Evolutionary conservation across 306 rosid species (phyloP), one percentile per base, ranked within the genome.

Genomic region (Myrica gale): DNA sequence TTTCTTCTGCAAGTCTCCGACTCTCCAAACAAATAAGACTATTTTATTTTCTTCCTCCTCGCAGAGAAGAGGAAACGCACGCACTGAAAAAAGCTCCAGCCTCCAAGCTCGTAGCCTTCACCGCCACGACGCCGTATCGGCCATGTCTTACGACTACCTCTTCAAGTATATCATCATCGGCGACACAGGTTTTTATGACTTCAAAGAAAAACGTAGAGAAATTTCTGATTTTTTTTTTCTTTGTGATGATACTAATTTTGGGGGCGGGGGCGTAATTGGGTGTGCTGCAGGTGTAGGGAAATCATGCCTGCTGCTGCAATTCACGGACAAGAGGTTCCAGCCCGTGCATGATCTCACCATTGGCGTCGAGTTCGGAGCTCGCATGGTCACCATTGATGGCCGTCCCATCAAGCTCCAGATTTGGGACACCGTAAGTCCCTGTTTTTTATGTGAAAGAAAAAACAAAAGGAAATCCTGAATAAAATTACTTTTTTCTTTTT

Each of bases 91-190:
- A 20, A 21, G 9, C 16, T 20, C 15, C 37, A 21, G 21, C 39
- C 39, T 8, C 51, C 37, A 21, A 57, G 63, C 39, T 8, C 51
- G 9, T 19, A 21, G 5, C 21, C 74, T 67, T 66, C 10, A 66
- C 9, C 56, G 10, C 39, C 16, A 81, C 87, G 74, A 43, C 85
- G 53, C 57, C 76, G 87, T 71, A 8, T 62, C 6, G 62, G 66
- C 47, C 81, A 93, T 94, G 98, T 94, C 98, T 45, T 90, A 91
- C 91, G 97, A 94, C 76, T 94, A 91, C 58, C 97, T 91, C 73
- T 94, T 94, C 96, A 94, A 94, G 91, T 94, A 91, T 81, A 94
- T 94, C 89, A 91, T 94, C 87, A 94, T 94, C 87, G 98, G 98
- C 19, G 98, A 94, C 90, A 94, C 98, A 87, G 98, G 98, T 21